Percentiles rank a stretch among this genome's conserved stretches.
These are phyloP conservation scores for Serendipita sp. DNA, from an alignment of 768 basidiomycete genomes.

Conservation along the genomic window DNA sequence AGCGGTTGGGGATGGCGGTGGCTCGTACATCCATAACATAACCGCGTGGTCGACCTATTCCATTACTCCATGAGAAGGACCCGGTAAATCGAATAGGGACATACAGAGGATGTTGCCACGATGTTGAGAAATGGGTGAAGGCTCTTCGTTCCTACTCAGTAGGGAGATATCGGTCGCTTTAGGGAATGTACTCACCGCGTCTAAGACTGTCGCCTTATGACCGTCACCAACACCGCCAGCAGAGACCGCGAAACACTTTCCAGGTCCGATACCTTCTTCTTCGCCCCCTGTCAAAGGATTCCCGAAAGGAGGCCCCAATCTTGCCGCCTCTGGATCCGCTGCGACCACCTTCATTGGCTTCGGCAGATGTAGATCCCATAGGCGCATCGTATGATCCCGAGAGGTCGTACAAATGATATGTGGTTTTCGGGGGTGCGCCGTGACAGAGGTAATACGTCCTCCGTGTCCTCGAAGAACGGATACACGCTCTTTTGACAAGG, in stretches of 20 bases:
- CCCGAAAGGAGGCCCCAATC: background rate
- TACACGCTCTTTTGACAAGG: background rate
- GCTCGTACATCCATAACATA: background rate
- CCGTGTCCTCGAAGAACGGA: background rate
- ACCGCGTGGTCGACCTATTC: background rate
- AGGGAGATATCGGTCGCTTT: background rate
- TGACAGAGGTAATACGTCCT: constrained; percentile 1
- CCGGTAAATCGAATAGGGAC: background rate
- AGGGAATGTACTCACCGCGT: background rate
- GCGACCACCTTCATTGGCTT: background rate
- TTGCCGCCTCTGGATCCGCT: background rate
- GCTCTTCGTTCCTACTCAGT: background rate
- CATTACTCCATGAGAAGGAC: background rate
- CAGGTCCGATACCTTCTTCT: background rate
- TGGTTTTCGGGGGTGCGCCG: background rate
- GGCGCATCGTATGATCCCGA: background rate
- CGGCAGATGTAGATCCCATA: background rate
- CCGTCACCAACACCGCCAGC: background rate
- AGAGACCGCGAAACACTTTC: background rate
- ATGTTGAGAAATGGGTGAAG: background rate
- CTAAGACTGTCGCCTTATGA: background rate
- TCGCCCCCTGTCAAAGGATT: background rate
- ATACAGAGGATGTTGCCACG: background rate
- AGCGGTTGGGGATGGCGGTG: background rate
- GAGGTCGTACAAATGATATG: background rate